These are phyloP conservation scores for Solanum lycopersicoides DNA, from an alignment of 257 asterid genomes.

Conservation along the genomic window DNA sequence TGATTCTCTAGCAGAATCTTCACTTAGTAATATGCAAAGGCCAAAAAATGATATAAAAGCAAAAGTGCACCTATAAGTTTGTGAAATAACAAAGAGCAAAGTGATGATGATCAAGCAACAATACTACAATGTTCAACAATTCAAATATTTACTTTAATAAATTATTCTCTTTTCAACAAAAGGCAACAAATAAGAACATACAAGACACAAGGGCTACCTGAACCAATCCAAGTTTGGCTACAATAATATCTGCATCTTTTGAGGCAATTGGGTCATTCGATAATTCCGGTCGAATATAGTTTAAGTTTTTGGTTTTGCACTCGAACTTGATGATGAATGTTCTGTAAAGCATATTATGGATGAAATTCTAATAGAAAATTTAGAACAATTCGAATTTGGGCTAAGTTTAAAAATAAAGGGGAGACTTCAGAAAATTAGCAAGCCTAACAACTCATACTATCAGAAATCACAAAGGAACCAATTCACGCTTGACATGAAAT, in stretches of 20 bases:
- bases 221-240: slow-evolving; percentile 83
- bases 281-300: slow-evolving; percentile 56
- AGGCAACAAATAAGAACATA: neutral
- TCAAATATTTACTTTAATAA: neutral
- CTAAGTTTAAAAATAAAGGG: too few species aligned
- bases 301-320: slow-evolving; percentile 45
- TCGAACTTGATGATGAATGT: slow-evolving; percentile 21
- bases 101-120: neutral
- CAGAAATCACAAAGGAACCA: too few species aligned
- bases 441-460: too few species aligned
- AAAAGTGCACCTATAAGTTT: neutral
- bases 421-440: too few species aligned
- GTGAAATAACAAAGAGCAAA: neutral
- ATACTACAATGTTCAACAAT: neutral
- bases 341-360: slow-evolving; percentile 2
- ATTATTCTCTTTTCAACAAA: neutral
- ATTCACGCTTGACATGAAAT: too few species aligned
- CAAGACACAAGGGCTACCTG: slow-evolving; percentile 41
- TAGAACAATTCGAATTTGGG: too few species aligned
- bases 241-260: slow-evolving; percentile 41
- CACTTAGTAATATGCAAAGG: neutral
- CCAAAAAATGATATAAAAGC: neutral
- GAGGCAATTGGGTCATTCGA: slow-evolving; percentile 41
- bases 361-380: too few species aligned
- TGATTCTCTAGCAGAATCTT: neutral